Percentiles rank a stretch among this genome's conserved stretches.
phyloP scores from a whole-genome alignment of 495 filamentous ascomycete genomes.

The Penicillium longicatenatum region DNA sequence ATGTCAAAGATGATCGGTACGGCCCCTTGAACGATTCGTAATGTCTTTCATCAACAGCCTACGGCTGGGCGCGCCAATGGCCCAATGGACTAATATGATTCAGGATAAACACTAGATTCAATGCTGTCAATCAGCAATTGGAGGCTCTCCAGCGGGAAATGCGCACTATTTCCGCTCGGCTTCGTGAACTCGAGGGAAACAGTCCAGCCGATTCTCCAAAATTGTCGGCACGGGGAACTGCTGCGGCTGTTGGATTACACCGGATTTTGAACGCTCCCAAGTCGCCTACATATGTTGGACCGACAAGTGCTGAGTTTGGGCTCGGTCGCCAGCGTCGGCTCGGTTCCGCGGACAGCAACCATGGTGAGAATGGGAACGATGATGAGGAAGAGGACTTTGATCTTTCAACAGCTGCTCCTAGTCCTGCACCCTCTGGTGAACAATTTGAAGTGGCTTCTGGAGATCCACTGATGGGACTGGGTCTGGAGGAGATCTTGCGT shows the following conservation, averaged over 20 bases:
- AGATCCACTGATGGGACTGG: conserved; percentile 26
- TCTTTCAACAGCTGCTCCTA: conserved; percentile 23
- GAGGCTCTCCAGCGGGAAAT: conserved; percentile 36
- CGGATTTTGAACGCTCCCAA: conserved; percentile 41
- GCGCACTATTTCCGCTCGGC: conserved; percentile 33
- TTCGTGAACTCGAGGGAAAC: conserved; percentile 32
- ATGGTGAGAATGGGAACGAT: neutral
- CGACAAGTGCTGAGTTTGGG: conserved; percentile 47
- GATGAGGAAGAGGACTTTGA: conserved; percentile 19
- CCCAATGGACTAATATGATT: conserved; percentile 1
- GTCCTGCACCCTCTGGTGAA: conserved; percentile 22
- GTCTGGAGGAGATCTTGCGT: conserved; percentile 64
- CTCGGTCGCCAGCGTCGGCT: conserved; percentile 20
- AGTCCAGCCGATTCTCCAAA: conserved; percentile 8
- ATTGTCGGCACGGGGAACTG: conserved; percentile 3
- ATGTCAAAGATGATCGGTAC: conserved; percentile 29
- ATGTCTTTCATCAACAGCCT: neutral
- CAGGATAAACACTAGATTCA: conserved; percentile 27
- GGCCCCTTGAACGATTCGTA: neutral
- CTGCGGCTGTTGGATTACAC: conserved; percentile 20
- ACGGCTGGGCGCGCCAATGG: neutral
- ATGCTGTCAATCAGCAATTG: conserved; percentile 33
- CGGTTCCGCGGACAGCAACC: neutral
- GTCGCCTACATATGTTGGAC: conserved; percentile 42
- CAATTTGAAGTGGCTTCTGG: conserved; percentile 5